Evolutionary conservation across 352 stramenopile genomes (phyloP).

Genomic region (Plasmopara halstedii): DNA sequence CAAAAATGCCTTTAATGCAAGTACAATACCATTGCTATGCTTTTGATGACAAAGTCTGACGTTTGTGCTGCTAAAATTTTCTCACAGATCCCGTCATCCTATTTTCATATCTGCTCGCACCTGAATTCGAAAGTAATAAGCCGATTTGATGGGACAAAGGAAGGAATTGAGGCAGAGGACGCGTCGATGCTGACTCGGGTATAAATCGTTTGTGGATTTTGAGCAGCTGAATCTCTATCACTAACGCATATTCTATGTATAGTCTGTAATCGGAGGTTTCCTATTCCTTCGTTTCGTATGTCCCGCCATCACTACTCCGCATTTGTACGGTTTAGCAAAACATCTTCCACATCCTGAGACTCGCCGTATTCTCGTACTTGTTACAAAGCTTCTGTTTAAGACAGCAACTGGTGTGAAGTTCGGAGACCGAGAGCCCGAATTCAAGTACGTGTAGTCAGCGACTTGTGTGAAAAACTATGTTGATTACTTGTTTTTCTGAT

Average conservation of each 20-base stretch:
- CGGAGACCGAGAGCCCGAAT: conserved; percentile 71
- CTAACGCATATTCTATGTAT: conserved; percentile 1
- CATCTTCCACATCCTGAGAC: conserved; percentile 61
- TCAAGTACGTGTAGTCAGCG: conserved; percentile 40
- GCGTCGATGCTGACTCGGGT: conserved; percentile 49
- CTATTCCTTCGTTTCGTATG: conserved; percentile 86
- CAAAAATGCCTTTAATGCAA: conserved; percentile 38
- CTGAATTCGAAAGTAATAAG: conserved; percentile 63
- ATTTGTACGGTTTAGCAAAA: conserved; percentile 75
- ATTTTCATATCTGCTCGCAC: conserved; percentile 74
- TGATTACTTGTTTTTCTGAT: neutral
- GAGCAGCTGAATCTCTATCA: neutral
- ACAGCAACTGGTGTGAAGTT: conserved; percentile 83
- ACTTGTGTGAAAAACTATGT: neutral
- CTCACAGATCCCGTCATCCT: conserved; percentile 53
- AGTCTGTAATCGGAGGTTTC: conserved; percentile 84
- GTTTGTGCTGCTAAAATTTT: neutral
- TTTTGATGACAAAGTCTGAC: neutral
- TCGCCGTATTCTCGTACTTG: conserved; percentile 74
- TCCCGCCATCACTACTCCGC: conserved; percentile 79
- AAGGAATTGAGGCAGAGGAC: conserved; percentile 50
- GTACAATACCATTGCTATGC: conserved; percentile 1
- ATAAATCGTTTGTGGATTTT: conserved; percentile 3
- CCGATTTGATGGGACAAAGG: conserved; percentile 55
- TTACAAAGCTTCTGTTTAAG: conserved; percentile 87